Evolutionary conservation across 768 basidiomycete species (phyloP).

Genomic region (Leccinum olivaceopallidum): DNA sequence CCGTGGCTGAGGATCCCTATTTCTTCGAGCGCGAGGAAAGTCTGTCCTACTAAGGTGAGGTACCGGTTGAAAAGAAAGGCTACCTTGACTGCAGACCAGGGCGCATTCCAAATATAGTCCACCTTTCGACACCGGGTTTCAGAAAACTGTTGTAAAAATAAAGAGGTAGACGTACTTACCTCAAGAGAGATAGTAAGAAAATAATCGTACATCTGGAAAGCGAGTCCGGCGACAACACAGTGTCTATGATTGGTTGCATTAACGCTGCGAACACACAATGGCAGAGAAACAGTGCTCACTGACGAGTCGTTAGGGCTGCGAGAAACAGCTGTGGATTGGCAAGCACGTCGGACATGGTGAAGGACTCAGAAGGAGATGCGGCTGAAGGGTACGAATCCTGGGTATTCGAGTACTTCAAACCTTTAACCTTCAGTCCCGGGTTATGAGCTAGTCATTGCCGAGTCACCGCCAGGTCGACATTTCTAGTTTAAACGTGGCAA

Average conservation of each 20-base stretch:
- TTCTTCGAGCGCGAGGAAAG: slow-evolving; percentile 12
- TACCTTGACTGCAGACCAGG: slow-evolving; percentile 7
- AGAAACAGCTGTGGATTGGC: neutral
- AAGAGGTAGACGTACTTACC: slow-evolving; percentile 4
- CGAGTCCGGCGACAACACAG: slow-evolving; percentile 1
- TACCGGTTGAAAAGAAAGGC: slow-evolving; percentile 24
- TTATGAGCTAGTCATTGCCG: too few relatives aligned
- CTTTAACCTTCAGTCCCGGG: too few relatives aligned
- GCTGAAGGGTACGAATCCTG: neutral
- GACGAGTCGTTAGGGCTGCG: neutral
- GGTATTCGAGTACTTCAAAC: too few relatives aligned
- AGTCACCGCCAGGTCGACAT: too few relatives aligned
- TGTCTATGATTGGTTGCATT: neutral
- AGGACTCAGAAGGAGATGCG: neutral
- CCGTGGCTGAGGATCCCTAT: slow-evolving; percentile 7
- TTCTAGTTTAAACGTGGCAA: too few relatives aligned
- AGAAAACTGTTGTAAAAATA: neutral
- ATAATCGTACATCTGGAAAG: slow-evolving; percentile 9
- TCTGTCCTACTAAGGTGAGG: slow-evolving; percentile 12
- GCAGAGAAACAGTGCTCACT: neutral
- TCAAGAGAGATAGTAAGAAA: slow-evolving; percentile 16
- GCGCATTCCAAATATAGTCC: slow-evolving; percentile 4
- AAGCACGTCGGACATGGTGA: neutral
- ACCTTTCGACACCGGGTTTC: neutral
- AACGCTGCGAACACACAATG: neutral